Evolutionary conservation across 306 rosid species (phyloP).

Genomic region (Oxytropis ochrocephala): DNA sequence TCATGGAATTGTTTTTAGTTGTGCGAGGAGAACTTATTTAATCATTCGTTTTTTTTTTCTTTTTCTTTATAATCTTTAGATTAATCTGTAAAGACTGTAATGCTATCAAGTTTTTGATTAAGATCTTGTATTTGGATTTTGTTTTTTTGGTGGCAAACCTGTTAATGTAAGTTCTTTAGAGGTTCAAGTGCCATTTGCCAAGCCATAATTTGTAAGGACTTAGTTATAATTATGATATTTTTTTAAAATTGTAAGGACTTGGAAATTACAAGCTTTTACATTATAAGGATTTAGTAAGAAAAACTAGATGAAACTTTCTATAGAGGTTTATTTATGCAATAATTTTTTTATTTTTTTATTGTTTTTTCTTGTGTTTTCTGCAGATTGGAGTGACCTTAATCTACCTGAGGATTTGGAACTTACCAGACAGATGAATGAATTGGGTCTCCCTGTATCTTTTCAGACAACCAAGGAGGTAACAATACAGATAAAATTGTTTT

Average conservation of each 20-base stretch:
- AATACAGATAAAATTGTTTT: neutral
- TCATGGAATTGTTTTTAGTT: too few relatives aligned
- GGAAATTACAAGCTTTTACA: too few relatives aligned
- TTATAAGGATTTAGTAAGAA: neutral
- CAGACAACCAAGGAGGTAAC: slow-evolving; percentile 42
- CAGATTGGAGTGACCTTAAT: slow-evolving; percentile 31
- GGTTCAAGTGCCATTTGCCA: neutral
- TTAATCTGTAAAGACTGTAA: too few relatives aligned
- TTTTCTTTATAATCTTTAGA: too few relatives aligned
- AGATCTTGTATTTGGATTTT: neutral
- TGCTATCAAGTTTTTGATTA: neutral
- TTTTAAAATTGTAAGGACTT: too few relatives aligned
- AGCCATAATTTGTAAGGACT: neutral
- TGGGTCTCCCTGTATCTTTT: slow-evolving; percentile 82
- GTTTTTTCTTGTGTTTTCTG: neutral
- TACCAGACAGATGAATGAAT: slow-evolving; percentile 46
- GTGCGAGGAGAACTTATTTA: too few relatives aligned
- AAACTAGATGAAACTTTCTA: too few relatives aligned
- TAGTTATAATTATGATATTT: too few relatives aligned
- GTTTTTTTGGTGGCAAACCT: neutral
- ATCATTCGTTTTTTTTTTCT: too few relatives aligned
- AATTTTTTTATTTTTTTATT: neutral
- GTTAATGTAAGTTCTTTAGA: neutral
- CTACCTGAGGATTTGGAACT: slow-evolving; percentile 55
- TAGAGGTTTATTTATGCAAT: too few relatives aligned